Conservation (phyloP, 2,329 filamentous ascomycete species). For the Neobulgaria alba region DNA sequence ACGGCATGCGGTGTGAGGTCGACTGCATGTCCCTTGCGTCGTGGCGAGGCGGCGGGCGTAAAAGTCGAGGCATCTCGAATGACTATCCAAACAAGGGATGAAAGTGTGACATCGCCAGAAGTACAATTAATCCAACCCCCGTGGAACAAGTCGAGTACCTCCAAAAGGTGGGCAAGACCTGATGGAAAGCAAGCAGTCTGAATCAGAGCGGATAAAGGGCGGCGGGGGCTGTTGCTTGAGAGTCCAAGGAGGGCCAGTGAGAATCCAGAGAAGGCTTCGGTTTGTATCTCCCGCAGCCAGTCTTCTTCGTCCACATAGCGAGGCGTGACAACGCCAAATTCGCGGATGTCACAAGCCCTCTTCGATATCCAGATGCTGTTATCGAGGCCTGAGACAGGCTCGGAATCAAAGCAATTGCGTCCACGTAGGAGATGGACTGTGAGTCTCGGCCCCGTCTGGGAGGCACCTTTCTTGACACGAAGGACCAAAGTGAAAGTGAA, state of each 20-base stretch:
- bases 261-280: conserved; percentile 8
- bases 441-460: too few relatives aligned
- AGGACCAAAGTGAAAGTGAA: too few relatives aligned
- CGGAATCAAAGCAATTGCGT: conserved; percentile 10
- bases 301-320: conserved; percentile 21
- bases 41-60: conserved; percentile 15
- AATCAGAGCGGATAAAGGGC: conserved; percentile 12
- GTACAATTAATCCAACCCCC: too few relatives aligned
- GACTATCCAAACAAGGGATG: conserved; percentile 12
- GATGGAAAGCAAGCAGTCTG: too few relatives aligned
- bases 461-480: too few relatives aligned
- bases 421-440: conserved; percentile 6
- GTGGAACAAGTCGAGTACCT: too few relatives aligned
- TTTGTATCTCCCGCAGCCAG: conserved; percentile 11
- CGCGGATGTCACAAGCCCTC: conserved; percentile 14
- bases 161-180: too few relatives aligned
- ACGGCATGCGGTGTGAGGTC: conserved; percentile 14
- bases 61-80: conserved; percentile 8
- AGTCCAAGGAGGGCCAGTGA: conserved; percentile 9
- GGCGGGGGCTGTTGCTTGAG: conserved; percentile 12
- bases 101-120: too few relatives aligned
- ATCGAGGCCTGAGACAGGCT: conserved; percentile 10
- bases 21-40: conserved; percentile 19
- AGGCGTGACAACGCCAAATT: conserved; percentile 8
- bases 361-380: conserved; percentile 1